phyloP scores from a whole-genome alignment of 257 asterid genomes.

The Capsicum pubescens region DNA sequence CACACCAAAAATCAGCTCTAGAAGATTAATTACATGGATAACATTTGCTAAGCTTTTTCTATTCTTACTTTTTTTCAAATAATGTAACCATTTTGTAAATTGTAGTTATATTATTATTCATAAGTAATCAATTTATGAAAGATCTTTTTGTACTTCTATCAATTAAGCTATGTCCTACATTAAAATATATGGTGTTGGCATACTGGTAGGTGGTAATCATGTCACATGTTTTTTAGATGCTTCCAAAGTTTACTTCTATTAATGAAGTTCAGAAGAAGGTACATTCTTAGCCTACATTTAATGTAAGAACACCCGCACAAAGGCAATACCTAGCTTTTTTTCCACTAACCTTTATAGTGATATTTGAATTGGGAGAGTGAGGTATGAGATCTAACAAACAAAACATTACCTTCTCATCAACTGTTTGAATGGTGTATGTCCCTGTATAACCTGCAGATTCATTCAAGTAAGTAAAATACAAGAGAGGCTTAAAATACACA shows the following conservation, averaged over 20 bases:
- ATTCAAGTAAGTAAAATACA: slow-evolving; percentile 26
- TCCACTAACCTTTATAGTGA: neutral
- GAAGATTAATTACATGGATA: neutral
- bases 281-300: neutral
- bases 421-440: slow-evolving; percentile 86
- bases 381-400: slow-evolving; percentile 21
- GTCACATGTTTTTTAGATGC: neutral
- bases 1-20: neutral
- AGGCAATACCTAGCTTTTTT: neutral
- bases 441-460: slow-evolving; percentile 84
- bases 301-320: neutral
- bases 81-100: neutral
- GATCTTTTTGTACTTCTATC: neutral
- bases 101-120: neutral
- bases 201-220: neutral
- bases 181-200: neutral
- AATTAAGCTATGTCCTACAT: neutral
- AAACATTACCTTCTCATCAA: slow-evolving; percentile 57
- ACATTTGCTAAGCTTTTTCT: neutral
- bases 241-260: neutral
- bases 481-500: neutral
- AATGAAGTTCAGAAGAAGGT: neutral
- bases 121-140: neutral
- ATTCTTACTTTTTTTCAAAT: neutral
- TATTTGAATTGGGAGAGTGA: neutral